phyloP scores from a whole-genome alignment of 176 grass and related monocot genomes.

The bread wheat (Triticum aestivum) region IWGSC_CS_RefSeq_v2.1 NC_057802.1:535973398-535973897 shows the following conservation, averaged over 20 bases:
- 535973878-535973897: background rate
- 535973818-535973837: background rate
- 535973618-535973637: constrained; percentile 46
- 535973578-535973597: constrained; percentile 21
- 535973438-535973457: constrained; percentile 51
- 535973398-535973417: constrained; percentile 60
- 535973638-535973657: constrained; percentile 85
- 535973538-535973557: constrained; percentile 90
- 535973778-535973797: background rate
- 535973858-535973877: background rate
- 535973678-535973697: constrained; percentile 81
- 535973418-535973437: constrained; percentile 65
- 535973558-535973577: constrained; percentile 59
- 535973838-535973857: background rate
- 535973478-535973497: constrained; percentile 78
- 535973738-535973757: constrained; percentile 91
- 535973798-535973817: background rate
- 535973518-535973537: constrained; percentile 87
- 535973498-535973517: constrained; percentile 85
- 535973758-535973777: constrained; percentile 60
- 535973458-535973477: constrained; percentile 66
- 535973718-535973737: constrained; percentile 85
- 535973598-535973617: constrained; percentile 36
- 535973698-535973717: constrained; percentile 81
- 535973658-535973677: constrained; percentile 84